phyloP scores from a whole-genome alignment of 2,329 filamentous ascomycete genomes.

The Cladosporium sp. region DNA sequence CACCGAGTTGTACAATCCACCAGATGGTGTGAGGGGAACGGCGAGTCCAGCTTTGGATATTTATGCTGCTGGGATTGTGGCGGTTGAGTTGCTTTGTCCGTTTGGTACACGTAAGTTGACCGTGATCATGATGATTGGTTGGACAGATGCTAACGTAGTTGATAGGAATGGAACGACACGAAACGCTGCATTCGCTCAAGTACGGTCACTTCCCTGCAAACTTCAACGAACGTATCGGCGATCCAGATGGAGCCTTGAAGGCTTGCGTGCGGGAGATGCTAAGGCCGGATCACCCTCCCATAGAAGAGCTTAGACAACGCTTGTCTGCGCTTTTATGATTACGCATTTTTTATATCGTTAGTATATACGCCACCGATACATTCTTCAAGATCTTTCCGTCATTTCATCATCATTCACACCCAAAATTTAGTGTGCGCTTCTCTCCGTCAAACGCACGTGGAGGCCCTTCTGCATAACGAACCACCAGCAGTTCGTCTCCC shows the following conservation, averaged over 20 bases:
- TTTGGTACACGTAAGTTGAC: constrained; percentile 46
- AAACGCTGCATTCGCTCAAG: constrained; percentile 38
- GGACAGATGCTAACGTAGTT: background rate
- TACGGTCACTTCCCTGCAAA: constrained; percentile 51
- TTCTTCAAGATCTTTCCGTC: background rate
- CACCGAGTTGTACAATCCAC: constrained; percentile 63
- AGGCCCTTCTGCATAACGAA: constrained; percentile 37
- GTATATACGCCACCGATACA: background rate
- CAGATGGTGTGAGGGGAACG: constrained; percentile 32
- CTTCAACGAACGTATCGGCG: constrained; percentile 15
- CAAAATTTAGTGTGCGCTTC: background rate
- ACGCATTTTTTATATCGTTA: background rate
- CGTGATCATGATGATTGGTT: background rate
- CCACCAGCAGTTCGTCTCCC: constrained; percentile 35
- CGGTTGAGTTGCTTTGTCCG: constrained; percentile 61
- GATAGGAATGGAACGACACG: constrained; percentile 41
- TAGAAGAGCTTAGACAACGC: constrained; percentile 11
- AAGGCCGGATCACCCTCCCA: constrained; percentile 7
- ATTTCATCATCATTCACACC: background rate
- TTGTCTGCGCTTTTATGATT: constrained; percentile 6
- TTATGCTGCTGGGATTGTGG: constrained; percentile 62
- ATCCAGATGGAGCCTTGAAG: constrained; percentile 9
- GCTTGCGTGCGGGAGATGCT: constrained; percentile 15
- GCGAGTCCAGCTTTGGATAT: constrained; percentile 59
- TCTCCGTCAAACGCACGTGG: constrained; percentile 26